These are phyloP conservation scores for Dioscorea dumetorum DNA, from an alignment of 106 monocot genomes.

Conservation along the genomic window DNA sequence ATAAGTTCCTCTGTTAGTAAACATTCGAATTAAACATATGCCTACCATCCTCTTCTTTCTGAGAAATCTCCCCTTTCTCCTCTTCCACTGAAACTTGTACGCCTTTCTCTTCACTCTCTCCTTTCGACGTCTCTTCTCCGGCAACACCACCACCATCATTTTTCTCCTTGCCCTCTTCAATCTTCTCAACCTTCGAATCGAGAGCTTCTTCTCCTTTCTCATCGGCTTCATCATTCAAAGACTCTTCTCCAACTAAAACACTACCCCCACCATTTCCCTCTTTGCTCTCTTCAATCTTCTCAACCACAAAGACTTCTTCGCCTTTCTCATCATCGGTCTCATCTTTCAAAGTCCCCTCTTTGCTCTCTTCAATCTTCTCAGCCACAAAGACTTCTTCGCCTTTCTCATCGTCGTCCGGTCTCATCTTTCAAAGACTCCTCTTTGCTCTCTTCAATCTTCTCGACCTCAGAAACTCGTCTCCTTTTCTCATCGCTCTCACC, in stretches of 20 bases:
- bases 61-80: not conserved
- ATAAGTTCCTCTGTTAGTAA: too few relatives aligned
- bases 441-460: not conserved
- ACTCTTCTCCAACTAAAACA: not conserved
- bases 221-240: too few relatives aligned
- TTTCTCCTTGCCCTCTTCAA: not conserved
- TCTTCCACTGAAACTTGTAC: not conserved
- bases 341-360: not conserved
- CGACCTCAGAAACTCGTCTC: not conserved
- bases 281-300: not conserved
- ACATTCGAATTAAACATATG: too few relatives aligned
- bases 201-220: too few relatives aligned
- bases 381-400: not conserved
- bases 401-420: too few relatives aligned
- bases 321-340: not conserved
- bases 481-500: too few relatives aligned
- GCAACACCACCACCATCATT: too few relatives aligned
- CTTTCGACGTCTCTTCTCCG: not conserved
- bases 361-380: not conserved
- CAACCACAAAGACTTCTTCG: not conserved
- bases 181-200: not conserved
- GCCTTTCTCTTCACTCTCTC: not conserved
- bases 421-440: not conserved
- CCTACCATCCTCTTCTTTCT: conserved; percentile 5
- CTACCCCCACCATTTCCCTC: too few relatives aligned